phyloP scores from a whole-genome alignment of 2,329 filamentous ascomycete species.

The Colletotrichum euphorbiae region DNA sequence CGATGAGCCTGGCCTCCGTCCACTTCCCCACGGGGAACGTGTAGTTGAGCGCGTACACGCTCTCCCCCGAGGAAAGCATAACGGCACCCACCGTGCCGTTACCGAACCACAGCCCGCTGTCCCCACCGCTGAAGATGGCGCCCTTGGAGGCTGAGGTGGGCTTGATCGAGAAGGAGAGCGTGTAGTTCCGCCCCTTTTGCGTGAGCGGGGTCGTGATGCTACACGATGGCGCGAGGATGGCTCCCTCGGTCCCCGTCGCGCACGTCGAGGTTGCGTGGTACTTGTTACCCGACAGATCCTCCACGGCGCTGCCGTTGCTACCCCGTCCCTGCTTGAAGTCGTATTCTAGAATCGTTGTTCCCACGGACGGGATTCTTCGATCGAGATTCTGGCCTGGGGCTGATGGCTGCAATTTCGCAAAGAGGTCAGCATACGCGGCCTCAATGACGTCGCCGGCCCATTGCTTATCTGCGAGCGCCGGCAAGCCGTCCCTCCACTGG shows the following conservation, averaged over 20 bases:
- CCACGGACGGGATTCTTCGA: slow-evolving; percentile 37
- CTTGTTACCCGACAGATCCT: slow-evolving; percentile 41
- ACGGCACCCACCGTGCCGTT: slow-evolving; percentile 37
- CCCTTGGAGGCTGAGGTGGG: slow-evolving; percentile 32
- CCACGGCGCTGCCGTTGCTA: slow-evolving; percentile 22
- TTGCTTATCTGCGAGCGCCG: slow-evolving; percentile 45
- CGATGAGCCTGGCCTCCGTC: slow-evolving; percentile 34
- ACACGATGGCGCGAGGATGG: slow-evolving; percentile 53
- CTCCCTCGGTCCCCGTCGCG: slow-evolving; percentile 12
- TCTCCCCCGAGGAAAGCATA: slow-evolving; percentile 38
- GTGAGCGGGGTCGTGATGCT: slow-evolving; percentile 60
- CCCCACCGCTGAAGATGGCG: slow-evolving; percentile 35
- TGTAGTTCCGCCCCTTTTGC: slow-evolving; percentile 67
- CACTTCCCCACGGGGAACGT: slow-evolving; percentile 38
- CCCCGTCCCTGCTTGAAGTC: slow-evolving; percentile 19
- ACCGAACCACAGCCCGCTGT: slow-evolving; percentile 39
- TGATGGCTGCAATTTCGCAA: slow-evolving; percentile 40
- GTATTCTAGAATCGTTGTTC: slow-evolving; percentile 41
- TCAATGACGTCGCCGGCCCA: slow-evolving; percentile 43
- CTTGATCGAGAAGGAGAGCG: slow-evolving; percentile 58
- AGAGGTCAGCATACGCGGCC: slow-evolving; percentile 22
- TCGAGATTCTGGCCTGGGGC: slow-evolving; percentile 44
- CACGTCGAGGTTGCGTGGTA: slow-evolving; percentile 39
- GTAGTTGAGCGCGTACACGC: slow-evolving; percentile 39
- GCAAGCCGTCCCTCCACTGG: slow-evolving; percentile 43